Evolutionary conservation across 1,284 basidiomycete species (phyloP).

Genomic region (Entoloma clypeatum): DNA sequence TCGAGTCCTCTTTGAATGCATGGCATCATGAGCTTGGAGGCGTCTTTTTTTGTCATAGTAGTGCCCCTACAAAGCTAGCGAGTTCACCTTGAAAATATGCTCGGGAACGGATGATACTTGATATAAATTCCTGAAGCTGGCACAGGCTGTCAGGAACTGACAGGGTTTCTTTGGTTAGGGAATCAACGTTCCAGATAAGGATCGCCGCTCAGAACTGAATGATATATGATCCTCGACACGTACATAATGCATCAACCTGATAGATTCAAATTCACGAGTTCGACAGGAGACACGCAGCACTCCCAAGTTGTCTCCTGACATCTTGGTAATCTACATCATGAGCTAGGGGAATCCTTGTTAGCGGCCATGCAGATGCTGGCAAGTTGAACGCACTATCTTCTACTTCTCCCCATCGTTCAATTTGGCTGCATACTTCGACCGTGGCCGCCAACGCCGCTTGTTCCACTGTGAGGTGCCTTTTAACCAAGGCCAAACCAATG

Average conservation of each 20-base stretch:
- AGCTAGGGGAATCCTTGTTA: conserved; percentile 44
- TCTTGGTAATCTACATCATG: conserved; percentile 98
- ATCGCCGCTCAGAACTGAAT: too few species aligned
- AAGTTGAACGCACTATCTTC: conserved; percentile 81
- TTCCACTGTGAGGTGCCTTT: conserved; percentile 73
- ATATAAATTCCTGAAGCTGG: too few species aligned
- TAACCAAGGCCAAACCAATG: conserved; percentile 82
- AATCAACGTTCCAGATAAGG: too few species aligned
- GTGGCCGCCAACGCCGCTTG: conserved; percentile 83
- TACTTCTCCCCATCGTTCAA: conserved; percentile 96
- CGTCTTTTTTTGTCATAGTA: too few species aligned
- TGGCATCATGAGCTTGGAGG: too few species aligned
- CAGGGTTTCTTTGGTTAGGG: too few species aligned
- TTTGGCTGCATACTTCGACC: conserved; percentile 94
- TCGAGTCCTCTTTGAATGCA: too few species aligned
- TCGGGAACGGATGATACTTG: too few species aligned
- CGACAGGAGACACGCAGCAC: conserved; percentile 52
- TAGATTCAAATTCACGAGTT: conserved; percentile 22
- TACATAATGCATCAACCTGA: background rate
- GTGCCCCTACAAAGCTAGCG: too few species aligned
- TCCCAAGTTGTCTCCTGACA: conserved; percentile 83
- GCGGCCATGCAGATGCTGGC: conserved; percentile 4
- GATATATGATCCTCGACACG: background rate
- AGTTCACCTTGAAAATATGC: too few species aligned
- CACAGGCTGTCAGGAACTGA: too few species aligned